Percentiles rank a stretch among this genome's conserved stretches.
Evolutionary conservation across 2,329 filamentous ascomycete genomes (phyloP).

Genomic region (Neopestalotiopsis clavispora): DNA sequence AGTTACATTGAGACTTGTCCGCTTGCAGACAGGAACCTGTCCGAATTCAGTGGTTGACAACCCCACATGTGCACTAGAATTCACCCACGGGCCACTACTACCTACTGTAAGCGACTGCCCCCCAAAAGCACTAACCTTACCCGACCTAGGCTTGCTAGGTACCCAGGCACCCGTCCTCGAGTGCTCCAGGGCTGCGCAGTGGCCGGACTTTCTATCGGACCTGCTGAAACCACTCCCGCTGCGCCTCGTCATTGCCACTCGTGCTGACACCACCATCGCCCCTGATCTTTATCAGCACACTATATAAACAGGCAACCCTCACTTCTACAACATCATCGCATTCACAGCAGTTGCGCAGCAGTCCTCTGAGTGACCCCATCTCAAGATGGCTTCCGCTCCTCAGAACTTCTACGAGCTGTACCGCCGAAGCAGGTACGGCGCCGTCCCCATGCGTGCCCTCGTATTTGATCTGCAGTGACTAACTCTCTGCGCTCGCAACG

Average conservation of each 20-base stretch:
- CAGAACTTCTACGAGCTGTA: conserved; percentile 91
- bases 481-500: conserved; percentile 24
- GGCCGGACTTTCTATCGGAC: neutral
- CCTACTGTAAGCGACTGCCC: neutral
- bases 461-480: conserved; percentile 24
- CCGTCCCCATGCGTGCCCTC: conserved; percentile 21
- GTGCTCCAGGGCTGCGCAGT: neutral
- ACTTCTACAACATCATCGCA: conserved; percentile 17
- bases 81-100: neutral
- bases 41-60: neutral
- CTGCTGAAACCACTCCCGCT: neutral
- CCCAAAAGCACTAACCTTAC: neutral
- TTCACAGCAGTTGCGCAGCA: conserved; percentile 11
- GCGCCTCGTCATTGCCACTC: neutral
- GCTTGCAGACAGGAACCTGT: conserved; percentile 6
- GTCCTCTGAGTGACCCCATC: neutral
- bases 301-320: conserved; percentile 21
- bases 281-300: conserved; percentile 3
- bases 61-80: neutral
- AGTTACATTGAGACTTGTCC: neutral
- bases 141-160: neutral
- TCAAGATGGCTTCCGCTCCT: conserved; percentile 46
- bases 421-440: conserved; percentile 87
- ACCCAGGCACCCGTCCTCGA: neutral
- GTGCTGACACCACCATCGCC: conserved; percentile 15